Evolutionary conservation across 2,329 filamentous ascomycete species (phyloP).

Genomic region (Aureobasidium subglaciale): DNA sequence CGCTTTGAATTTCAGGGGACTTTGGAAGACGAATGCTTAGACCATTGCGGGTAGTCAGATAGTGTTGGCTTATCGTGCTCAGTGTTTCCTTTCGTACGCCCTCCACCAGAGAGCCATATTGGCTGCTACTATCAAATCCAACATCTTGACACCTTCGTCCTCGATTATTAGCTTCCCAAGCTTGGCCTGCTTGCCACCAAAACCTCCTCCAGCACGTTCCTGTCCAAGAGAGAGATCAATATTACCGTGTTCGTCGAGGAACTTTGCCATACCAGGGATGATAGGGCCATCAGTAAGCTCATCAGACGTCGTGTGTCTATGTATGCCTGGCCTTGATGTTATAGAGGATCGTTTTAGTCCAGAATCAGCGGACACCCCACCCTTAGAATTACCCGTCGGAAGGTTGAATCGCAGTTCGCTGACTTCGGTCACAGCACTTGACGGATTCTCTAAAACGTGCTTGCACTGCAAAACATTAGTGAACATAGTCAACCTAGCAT

Average conservation of each 20-base stretch:
- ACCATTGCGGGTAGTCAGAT: no score
- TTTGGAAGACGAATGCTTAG: no score
- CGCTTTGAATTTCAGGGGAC: no score
- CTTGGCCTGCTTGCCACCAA: slow-evolving; percentile 80
- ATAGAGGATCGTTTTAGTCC: slow-evolving; percentile 9
- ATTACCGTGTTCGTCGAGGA: slow-evolving; percentile 32
- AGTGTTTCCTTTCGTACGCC: slow-evolving; percentile 55
- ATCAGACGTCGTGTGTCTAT: slow-evolving; percentile 10
- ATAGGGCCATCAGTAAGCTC: not conserved
- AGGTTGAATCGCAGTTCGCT: slow-evolving; percentile 90
- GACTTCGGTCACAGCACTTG: slow-evolving; percentile 43
- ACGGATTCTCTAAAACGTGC: slow-evolving; percentile 53
- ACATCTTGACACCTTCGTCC: slow-evolving; percentile 86
- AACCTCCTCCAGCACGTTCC: slow-evolving; percentile 80
- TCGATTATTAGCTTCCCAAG: slow-evolving; percentile 87
- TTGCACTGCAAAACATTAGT: slow-evolving; percentile 45
- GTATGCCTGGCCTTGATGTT: not conserved
- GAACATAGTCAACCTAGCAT: slow-evolving; percentile 13
- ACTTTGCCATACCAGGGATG: not conserved
- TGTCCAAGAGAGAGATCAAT: slow-evolving; percentile 70
- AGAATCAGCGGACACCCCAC: not conserved
- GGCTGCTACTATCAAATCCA: slow-evolving; percentile 83
- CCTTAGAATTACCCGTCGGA: slow-evolving; percentile 35
- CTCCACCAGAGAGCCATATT: slow-evolving; percentile 94
- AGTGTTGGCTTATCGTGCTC: no score